Base-by-base conservation (phyloP, 1,284 basidiomycete species). In the Neonothopanus nambi region DNA sequence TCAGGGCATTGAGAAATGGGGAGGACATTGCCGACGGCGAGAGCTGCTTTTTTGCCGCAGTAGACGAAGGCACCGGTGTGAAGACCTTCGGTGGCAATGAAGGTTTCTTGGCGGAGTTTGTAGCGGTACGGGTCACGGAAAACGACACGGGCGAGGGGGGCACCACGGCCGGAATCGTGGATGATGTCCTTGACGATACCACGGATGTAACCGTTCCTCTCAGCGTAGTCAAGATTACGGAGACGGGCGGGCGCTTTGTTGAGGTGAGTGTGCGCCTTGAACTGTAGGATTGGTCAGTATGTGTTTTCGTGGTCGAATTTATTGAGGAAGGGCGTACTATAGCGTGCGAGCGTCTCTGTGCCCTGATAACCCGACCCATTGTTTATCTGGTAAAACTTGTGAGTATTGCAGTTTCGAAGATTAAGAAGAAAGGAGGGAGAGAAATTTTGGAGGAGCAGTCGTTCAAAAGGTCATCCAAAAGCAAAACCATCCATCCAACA, bases 111-210 rank as follows among this genome's bases (percentile, higher is more conserved):
- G 75, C 92, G 92, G 76, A 95, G 92, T 80, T 97, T 97, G 91
- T 98, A 98, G 72, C 95, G 92, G 89, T 99, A 99, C 56, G 96
- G 96, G 78, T 99, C 97, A 63, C 96, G 94, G 92, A 99, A 99
- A 70, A 97, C 93, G 67, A 99, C 93, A 61, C 92, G 93, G 68
- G 96, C 97, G 62, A 99, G 93, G 67, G 96, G 96, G 66, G 96
- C 97, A 78, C 97, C 96, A 77, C 94, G 96, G 74, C 96, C 97
- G 70, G 97, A 80, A 76, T 99, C 97, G 82, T 99, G 96, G 74
- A 99, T 96, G 76, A 99, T 98, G 72, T 99, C 96, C 80, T 97
- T 98, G 65, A 99, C 96, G 58, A 99, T 87, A 71, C 96, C 97
- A 62, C 96, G 89, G 65, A 99, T 82, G 84, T 99, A 99, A 59